Evolutionary conservation across 495 filamentous ascomycete genomes (phyloP), one percentile per base, ranked within the genome.

Genomic region (Viridothelium virens): DNA sequence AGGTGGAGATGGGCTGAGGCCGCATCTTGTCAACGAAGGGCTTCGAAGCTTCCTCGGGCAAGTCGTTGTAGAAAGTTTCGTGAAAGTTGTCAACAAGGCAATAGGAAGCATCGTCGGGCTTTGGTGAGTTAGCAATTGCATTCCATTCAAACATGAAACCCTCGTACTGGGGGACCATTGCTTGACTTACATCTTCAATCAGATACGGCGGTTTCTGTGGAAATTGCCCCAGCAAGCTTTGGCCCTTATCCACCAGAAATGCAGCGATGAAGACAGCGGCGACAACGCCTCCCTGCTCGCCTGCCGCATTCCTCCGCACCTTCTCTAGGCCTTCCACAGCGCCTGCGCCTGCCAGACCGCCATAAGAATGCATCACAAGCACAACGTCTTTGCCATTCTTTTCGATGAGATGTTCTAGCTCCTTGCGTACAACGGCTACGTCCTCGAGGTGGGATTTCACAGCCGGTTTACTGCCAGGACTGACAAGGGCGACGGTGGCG

Each of bases 311-410:
- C 62, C 18, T 33, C 34, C 25, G 10, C 7, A 18, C 38, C 16
- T 44, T 47, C 11, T 47, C 62, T 0, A 64, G 62, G 46, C 62
- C 34, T 9, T 64, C 62, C 9, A 14, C 48, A 18, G 48, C 48
- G 48, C 48, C 48, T 10, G 6, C 38, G 38, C 62, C 62, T 0
- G 62, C 62, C 25, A 47, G 14, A 33, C 62, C 62, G 14, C 50
- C 64, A 50, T 66, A 66, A 4, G 39, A 56, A 34, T 66, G 64
- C 64, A 66, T 66, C 7, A 66, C 46, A 4, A 66, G 9, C 7
- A 66, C 48, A 2, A 66, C 64, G 33, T 66, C 64, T 36, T 66
- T 66, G 9, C 16, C 33, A 18, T 61, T 37, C 34, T 38, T 50
- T 34, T 38, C 61, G n/a, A 61, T 33, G 10, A 39, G 38, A 0